Evolutionary conservation across 768 basidiomycete species (phyloP).

Genomic region (Panaeolus cyanescens): DNA sequence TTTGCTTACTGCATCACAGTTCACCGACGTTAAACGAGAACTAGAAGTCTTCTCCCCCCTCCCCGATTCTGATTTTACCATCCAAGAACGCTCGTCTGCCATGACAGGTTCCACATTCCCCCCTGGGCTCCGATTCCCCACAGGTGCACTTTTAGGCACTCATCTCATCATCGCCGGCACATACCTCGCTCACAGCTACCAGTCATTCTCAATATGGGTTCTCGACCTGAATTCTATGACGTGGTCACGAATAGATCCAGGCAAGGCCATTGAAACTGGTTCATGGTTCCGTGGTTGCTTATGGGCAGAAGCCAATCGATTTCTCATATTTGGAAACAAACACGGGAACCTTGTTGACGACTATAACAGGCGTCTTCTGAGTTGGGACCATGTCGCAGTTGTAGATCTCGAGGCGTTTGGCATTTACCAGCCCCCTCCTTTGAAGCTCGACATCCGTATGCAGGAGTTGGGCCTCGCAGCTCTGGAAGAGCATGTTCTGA

Average conservation of each 20-base stretch:
- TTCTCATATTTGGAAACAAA: slow-evolving; percentile 90
- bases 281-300: slow-evolving; percentile 95
- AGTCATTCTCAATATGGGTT: slow-evolving; percentile 96
- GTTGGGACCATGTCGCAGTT: slow-evolving; percentile 90
- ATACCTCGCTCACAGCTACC: slow-evolving; percentile 91
- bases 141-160: slow-evolving; percentile 88
- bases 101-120: slow-evolving; percentile 87
- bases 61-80: slow-evolving; percentile 72
- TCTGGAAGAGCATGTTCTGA: slow-evolving; percentile 76
- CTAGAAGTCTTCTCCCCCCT: slow-evolving; percentile 89
- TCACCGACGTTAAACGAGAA: slow-evolving; percentile 94
- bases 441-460: slow-evolving; percentile 66
- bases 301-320: slow-evolving; percentile 83
- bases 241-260: slow-evolving; percentile 89
- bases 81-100: slow-evolving; percentile 75
- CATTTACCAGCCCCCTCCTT: slow-evolving; percentile 85
- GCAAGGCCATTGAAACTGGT: slow-evolving; percentile 80
- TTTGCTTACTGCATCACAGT: slow-evolving; percentile 43
- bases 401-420: slow-evolving; percentile 95
- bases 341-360: slow-evolving; percentile 88
- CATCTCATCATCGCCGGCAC: slow-evolving; percentile 95
- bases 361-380: slow-evolving; percentile 87
- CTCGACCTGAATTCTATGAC: slow-evolving; percentile 82
- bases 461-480: slow-evolving; percentile 85
- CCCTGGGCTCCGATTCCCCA: slow-evolving; percentile 94